phyloP scores from a whole-genome alignment of 768 basidiomycete genomes.

The Mycena maculata region DNA sequence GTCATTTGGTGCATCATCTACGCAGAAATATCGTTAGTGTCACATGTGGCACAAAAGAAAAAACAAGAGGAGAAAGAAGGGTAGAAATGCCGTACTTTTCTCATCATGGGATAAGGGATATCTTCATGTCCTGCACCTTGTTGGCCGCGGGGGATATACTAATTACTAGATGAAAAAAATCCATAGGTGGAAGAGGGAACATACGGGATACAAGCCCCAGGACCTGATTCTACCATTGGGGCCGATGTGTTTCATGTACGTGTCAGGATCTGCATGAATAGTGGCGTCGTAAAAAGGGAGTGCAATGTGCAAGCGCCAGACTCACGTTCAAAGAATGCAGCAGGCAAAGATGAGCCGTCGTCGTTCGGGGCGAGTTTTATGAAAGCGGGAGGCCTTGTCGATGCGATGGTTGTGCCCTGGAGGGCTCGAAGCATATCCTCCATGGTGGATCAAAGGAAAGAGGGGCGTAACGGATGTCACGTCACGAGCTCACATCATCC shows the following conservation, averaged over 20 bases:
- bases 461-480: conserved; percentile 23
- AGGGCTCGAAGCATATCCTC: conserved; percentile 27
- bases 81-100: conserved; percentile 26
- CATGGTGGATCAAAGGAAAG: conserved; percentile 26
- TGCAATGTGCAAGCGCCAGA: conserved; percentile 13
- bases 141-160: conserved; percentile 30
- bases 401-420: conserved; percentile 13
- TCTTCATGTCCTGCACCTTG: conserved; percentile 26
- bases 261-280: conserved; percentile 28
- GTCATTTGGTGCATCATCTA: conserved; percentile 37
- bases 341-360: conserved; percentile 33
- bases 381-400: conserved; percentile 18
- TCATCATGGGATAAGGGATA: conserved; percentile 26
- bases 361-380: conserved; percentile 36
- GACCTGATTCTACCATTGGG: conserved; percentile 36
- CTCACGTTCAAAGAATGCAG: conserved; percentile 37
- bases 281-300: conserved; percentile 7
- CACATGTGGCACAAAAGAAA: too few relatives aligned
- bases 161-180: conserved; percentile 7
- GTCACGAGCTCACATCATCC: conserved; percentile 19
- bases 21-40: conserved; percentile 14
- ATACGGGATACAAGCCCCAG: conserved; percentile 42
- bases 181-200: not conserved
- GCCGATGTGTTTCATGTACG: conserved; percentile 30
- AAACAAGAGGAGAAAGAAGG: conserved; percentile 13